These are phyloP conservation scores for Royoungia palumana DNA, from an alignment of 768 basidiomycete species.

Conservation along the genomic window DNA sequence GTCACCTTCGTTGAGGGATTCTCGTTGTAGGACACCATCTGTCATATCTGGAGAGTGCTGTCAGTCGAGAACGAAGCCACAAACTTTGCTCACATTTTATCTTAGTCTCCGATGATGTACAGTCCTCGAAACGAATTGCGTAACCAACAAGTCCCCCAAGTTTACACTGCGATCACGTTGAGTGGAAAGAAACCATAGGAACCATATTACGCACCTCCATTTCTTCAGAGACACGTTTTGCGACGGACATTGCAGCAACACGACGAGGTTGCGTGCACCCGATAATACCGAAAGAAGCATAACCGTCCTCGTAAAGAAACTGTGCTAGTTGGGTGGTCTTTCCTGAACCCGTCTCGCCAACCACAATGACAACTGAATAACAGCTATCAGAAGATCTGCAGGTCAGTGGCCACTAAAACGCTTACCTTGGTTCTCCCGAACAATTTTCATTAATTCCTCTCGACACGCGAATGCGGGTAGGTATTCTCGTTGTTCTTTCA, in stretches of 20 bases:
- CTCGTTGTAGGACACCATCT: constrained; percentile 96
- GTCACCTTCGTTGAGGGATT: constrained; percentile 98
- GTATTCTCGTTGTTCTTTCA: constrained; percentile 96
- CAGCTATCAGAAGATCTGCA: background rate
- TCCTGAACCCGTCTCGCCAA: constrained; percentile 99
- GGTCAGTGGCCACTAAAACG: background rate
- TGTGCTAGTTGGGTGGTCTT: constrained; percentile 97
- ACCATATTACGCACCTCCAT: constrained; percentile 71
- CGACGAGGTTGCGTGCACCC: constrained; percentile 98
- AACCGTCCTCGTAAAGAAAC: constrained; percentile 96
- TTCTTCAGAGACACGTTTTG: constrained; percentile 99
- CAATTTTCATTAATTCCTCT: constrained; percentile 82
- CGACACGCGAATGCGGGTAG: constrained; percentile 96
- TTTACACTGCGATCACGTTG: constrained; percentile 56
- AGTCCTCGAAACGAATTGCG: constrained; percentile 98
- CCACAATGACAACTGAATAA: constrained; percentile 78
- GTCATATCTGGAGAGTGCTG: constrained; percentile 76
- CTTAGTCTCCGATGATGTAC: constrained; percentile 88
- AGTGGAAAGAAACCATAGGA: background rate
- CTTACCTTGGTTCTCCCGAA: constrained; percentile 93
- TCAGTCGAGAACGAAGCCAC: background rate
- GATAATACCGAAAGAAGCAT: constrained; percentile 82
- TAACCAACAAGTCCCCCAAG: constrained; percentile 92
- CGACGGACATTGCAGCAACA: constrained; percentile 99
- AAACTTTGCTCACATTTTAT: constrained; percentile 77